Conservation (phyloP, 1,284 basidiomycete genomes). For the Waitea zeae region DNA sequence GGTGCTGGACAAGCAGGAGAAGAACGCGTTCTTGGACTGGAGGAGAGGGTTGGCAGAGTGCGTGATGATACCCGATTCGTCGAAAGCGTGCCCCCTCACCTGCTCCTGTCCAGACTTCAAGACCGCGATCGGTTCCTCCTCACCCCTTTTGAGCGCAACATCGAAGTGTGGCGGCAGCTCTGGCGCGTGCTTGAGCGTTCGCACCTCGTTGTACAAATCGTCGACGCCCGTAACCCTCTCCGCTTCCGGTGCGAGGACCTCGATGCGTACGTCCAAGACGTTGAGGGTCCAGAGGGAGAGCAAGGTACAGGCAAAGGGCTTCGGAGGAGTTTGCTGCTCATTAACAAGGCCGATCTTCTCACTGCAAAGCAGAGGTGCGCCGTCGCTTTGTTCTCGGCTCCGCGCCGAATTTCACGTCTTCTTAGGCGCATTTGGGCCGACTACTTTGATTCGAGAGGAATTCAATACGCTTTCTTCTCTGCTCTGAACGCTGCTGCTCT, state of each 20-base stretch:
- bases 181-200: conserved; percentile 93
- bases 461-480: conserved; percentile 92
- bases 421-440: conserved; percentile 71
- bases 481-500: conserved; percentile 79
- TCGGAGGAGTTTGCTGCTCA: conserved; percentile 68
- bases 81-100: conserved; percentile 2
- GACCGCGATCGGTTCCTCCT: conserved; percentile 69
- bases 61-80: conserved; percentile 13
- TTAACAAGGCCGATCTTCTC: conserved; percentile 94
- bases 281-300: conserved; percentile 64
- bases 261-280: conserved; percentile 72
- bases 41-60: conserved; percentile 79
- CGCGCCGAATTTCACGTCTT: background rate
- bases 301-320: conserved; percentile 51
- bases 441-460: conserved; percentile 73
- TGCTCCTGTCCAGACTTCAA: conserved; percentile 36
- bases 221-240: conserved; percentile 87
- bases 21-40: conserved; percentile 83
- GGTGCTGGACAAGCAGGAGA: conserved; percentile 77
- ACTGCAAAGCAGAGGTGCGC: conserved; percentile 72
- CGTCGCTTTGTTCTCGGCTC: background rate
- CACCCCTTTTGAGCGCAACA: conserved; percentile 90
- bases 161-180: conserved; percentile 93
- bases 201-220: conserved; percentile 88
- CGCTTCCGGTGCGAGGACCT: conserved; percentile 87